phyloP scores from a whole-genome alignment of 768 basidiomycete species.

The Xerocomellus amylosporus region DNA sequence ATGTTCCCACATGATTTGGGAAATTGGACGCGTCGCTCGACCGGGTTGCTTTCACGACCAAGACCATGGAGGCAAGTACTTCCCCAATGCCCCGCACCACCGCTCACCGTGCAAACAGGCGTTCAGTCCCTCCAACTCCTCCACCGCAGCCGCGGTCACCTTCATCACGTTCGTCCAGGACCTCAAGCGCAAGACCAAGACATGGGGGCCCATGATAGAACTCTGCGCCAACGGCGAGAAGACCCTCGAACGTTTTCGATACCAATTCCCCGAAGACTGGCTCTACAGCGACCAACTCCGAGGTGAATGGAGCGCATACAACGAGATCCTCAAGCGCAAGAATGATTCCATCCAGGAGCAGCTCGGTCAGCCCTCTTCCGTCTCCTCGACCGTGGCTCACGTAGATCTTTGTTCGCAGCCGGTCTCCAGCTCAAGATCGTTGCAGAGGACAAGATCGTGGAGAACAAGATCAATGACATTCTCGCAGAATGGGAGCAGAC shows the following conservation, averaged over 20 bases:
- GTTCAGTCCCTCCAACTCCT: slow-evolving; percentile 78
- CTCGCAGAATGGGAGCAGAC: slow-evolving; percentile 93
- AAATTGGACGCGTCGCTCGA: slow-evolving; percentile 18
- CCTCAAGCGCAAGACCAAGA: slow-evolving; percentile 92
- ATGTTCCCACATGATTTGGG: slow-evolving; percentile 17
- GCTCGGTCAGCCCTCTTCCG: slow-evolving; percentile 58
- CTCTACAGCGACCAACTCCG: slow-evolving; percentile 96
- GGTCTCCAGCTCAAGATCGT: slow-evolving; percentile 99
- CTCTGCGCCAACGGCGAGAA: slow-evolving; percentile 94
- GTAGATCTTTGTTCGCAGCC: slow-evolving; percentile 44
- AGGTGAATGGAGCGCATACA: slow-evolving; percentile 98
- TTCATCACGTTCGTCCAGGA: slow-evolving; percentile 99
- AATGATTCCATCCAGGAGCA: slow-evolving; percentile 99
- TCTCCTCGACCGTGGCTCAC: slow-evolving; percentile 7
- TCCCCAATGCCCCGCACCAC: background rate
- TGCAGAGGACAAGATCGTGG: slow-evolving; percentile 98
- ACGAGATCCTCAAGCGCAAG: slow-evolving; percentile 96
- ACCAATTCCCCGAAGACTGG: slow-evolving; percentile 97
- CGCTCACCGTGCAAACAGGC: slow-evolving; percentile 39
- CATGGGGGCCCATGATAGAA: slow-evolving; percentile 97
- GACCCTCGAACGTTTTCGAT: slow-evolving; percentile 94
- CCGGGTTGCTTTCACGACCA: slow-evolving; percentile 16
- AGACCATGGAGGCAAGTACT: slow-evolving; percentile 30
- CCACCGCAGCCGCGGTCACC: slow-evolving; percentile 96
- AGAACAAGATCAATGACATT: slow-evolving; percentile 91